These are phyloP conservation scores for Stephania cephalantha DNA, from an alignment of 164 flowering plant species.

Conservation along the genomic window DNA sequence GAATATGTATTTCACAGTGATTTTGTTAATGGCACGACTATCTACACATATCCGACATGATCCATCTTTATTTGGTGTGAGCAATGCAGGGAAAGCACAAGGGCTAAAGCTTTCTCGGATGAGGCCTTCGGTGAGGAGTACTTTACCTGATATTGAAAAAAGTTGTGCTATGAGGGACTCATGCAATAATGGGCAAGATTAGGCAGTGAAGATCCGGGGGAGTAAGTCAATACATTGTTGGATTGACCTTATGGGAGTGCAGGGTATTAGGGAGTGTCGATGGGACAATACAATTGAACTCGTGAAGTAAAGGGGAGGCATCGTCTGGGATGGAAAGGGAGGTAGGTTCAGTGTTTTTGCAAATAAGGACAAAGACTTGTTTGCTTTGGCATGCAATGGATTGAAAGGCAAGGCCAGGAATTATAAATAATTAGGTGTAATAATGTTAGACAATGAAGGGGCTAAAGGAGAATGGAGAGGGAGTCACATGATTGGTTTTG, in stretches of 20 bases:
- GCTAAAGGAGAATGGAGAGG: too few relatives aligned
- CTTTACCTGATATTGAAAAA: background rate
- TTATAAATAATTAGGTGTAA: too few relatives aligned
- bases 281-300: background rate
- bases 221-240: conserved; percentile 6
- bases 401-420: too few relatives aligned
- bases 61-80: background rate
- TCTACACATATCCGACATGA: conserved; percentile 3
- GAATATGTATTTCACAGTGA: background rate
- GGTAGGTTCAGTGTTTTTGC: too few relatives aligned
- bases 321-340: too few relatives aligned
- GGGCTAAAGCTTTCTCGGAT: background rate
- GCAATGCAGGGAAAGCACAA: conserved; percentile 1
- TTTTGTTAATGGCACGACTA: background rate
- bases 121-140: background rate
- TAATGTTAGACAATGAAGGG: background rate
- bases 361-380: too few relatives aligned
- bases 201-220: background rate
- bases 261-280: background rate
- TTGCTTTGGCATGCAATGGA: too few relatives aligned
- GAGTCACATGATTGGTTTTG: too few relatives aligned
- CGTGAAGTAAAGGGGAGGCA: too few relatives aligned
- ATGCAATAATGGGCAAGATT: background rate
- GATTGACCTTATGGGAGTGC: background rate
- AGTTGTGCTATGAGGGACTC: background rate